Conservation (phyloP, 1,139 yeast genomes). For the Zygoascus meyerae region DNA sequence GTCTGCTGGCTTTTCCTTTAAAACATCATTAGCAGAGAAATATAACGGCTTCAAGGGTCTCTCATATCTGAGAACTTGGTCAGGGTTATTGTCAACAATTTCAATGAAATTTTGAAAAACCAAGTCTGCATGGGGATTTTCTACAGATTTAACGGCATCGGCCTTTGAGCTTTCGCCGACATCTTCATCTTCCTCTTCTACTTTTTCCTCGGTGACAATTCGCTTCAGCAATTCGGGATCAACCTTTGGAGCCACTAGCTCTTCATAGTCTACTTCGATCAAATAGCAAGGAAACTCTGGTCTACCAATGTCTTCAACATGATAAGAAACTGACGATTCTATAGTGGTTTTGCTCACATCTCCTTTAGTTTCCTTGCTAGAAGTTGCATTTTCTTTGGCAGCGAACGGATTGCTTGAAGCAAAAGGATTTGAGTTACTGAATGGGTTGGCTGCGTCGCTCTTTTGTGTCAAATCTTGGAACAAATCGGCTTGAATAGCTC, state of each 20-base stretch:
- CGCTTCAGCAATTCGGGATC: conserved; percentile 27
- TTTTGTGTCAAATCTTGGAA: conserved; percentile 27
- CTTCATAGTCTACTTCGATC: conserved; percentile 62
- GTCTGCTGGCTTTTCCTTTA: conserved; percentile 46
- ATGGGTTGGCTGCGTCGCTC: conserved; percentile 3
- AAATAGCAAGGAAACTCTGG: conserved; percentile 50
- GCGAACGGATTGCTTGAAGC: conserved; percentile 11
- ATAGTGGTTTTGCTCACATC: neutral
- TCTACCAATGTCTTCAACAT: conserved; percentile 6
- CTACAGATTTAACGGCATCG: conserved; percentile 11
- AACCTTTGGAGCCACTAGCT: conserved; percentile 34
- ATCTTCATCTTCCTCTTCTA: conserved; percentile 26
- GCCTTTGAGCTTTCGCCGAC: conserved; percentile 19
- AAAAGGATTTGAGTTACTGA: conserved; percentile 21
- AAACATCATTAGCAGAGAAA: conserved; percentile 57
- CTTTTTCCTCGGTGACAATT: conserved; percentile 29
- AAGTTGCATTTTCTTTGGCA: neutral
- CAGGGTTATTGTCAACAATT: conserved; percentile 71
- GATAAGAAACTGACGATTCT: neutral
- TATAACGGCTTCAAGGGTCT: conserved; percentile 57
- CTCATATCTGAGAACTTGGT: conserved; percentile 80
- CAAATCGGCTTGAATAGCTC: conserved; percentile 18
- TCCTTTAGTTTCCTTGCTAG: conserved; percentile 7
- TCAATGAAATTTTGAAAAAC: conserved; percentile 70
- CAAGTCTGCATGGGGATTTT: conserved; percentile 18